Evolutionary conservation across 2,329 filamentous ascomycete species (phyloP), one percentile per base, ranked within the genome.

Genomic region (Dactylellina parvicollis): DNA sequence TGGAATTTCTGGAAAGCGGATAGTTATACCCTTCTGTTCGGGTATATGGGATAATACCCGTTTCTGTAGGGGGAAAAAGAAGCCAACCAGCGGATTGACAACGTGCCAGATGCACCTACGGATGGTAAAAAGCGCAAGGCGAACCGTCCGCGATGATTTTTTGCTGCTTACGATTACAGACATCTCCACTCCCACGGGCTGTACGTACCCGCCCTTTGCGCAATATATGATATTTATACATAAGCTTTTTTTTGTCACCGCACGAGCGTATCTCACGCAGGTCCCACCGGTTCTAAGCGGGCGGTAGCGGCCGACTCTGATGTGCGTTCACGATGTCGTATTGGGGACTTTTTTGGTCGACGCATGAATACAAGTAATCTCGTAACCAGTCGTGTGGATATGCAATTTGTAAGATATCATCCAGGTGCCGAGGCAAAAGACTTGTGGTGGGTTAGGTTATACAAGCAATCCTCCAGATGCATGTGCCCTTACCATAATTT

Each of bases 41-140:
- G 34, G 10, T 7, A 38, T 38, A 12, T 32, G 30, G 30, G 12
- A 38, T 38, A 14, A 38, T 38, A n/a, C n/a, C n/a, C n/a, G n/a
- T n/a, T n/a, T n/a, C n/a, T n/a, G n/a, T n/a, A n/a, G 34, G 12
- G 12, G 12, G 12, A 14, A 5, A 12, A 32, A 32, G 30, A 5
- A 32, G 12, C 34, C 12, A 14, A n/a, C 34, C 22, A 16, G 40
- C 22, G 36, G n/a, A 40, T 40, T 4, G 2, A 22, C 49, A 22
- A n/a, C n/a, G n/a, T n/a, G n/a, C n/a, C n/a, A n/a, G n/a, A n/a
- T n/a, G n/a, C n/a, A n/a, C n/a, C n/a, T n/a, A n/a, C n/a, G n/a
- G n/a, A n/a, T n/a, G n/a, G n/a, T n/a, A n/a, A n/a, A 71, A 71
- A 71, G 66, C 66, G 66, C 59, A 54, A 71, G 66, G 66, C 66